phyloP scores from a whole-genome alignment of 257 asterid species.

The Solanum sejunctum region DNA sequence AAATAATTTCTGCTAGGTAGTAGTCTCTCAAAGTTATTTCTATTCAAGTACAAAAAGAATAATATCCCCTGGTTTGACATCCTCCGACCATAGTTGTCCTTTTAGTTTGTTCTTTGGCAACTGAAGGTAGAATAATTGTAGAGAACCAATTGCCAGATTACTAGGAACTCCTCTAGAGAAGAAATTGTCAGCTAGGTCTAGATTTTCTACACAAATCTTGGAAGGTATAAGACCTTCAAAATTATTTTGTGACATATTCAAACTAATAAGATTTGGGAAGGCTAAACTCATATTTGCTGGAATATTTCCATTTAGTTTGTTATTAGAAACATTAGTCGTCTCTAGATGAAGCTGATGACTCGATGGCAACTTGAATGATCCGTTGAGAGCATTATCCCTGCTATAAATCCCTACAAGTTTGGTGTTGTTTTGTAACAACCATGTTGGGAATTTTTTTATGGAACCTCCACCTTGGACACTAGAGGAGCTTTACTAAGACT shows the following conservation, averaged over 20 bases:
- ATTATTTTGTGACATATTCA: background rate
- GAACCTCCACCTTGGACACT: too few species aligned
- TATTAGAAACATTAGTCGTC: background rate
- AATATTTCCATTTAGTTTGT: background rate
- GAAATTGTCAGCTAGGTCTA: background rate
- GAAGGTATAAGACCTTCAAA: background rate
- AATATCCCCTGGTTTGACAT: too few species aligned
- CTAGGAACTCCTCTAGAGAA: background rate
- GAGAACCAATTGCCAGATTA: background rate
- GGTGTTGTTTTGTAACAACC: background rate
- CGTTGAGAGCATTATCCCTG: background rate
- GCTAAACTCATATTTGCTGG: background rate
- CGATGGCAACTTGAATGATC: background rate
- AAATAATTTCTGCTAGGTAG: background rate
- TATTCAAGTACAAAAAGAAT: too few species aligned
- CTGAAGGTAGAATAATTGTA: rapidly evolving
- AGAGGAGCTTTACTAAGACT: too few species aligned
- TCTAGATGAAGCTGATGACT: background rate
- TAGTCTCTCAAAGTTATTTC: too few species aligned
- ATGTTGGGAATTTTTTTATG: background rate
- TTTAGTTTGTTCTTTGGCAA: too few species aligned
- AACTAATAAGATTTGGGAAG: background rate
- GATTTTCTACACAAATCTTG: rapidly evolving
- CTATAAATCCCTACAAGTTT: background rate
- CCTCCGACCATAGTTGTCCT: too few species aligned